Conservation (phyloP, 2,329 filamentous ascomycete genomes). For the Leptographium lundbergii region DNA sequence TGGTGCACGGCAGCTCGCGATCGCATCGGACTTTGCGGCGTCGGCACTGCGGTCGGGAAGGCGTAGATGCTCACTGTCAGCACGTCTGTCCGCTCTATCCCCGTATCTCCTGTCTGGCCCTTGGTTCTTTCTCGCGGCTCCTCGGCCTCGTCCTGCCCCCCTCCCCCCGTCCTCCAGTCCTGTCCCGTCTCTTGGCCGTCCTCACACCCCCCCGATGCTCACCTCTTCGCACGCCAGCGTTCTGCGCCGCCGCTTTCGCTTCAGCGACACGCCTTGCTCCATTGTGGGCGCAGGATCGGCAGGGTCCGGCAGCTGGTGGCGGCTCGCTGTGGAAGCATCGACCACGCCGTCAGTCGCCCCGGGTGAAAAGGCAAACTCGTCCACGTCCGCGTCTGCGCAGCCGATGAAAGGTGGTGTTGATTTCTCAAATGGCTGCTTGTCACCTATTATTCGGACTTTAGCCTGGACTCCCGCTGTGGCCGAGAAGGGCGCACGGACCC, state of each 20-base stretch:
- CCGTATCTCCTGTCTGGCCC: too few species aligned
- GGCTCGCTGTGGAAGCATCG: neutral
- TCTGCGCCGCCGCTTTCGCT: slow-evolving; percentile 12
- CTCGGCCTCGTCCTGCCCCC: too few species aligned
- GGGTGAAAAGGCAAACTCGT: too few species aligned
- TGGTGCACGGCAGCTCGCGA: slow-evolving; percentile 26
- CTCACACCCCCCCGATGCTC: neutral
- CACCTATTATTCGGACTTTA: too few species aligned
- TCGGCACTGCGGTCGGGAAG: slow-evolving; percentile 19
- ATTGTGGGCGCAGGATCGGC: neutral
- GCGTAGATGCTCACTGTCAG: neutral
- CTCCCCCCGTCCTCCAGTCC: neutral
- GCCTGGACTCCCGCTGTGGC: too few species aligned
- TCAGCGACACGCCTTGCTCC: slow-evolving; percentile 2
- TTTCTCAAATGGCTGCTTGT: too few species aligned
- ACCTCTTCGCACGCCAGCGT: slow-evolving; percentile 26
- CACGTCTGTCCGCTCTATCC: neutral
- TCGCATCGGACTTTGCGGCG: slow-evolving; percentile 32
- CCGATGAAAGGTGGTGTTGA: too few species aligned
- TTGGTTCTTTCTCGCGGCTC: too few species aligned
- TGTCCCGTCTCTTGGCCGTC: neutral
- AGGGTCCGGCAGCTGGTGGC: neutral
- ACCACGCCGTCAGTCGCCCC: too few species aligned
- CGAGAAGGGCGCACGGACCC: too few species aligned
- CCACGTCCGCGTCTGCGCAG: too few species aligned